Conservation (phyloP, 495 filamentous ascomycete genomes). For the Talaromyces adpressus region DNA sequence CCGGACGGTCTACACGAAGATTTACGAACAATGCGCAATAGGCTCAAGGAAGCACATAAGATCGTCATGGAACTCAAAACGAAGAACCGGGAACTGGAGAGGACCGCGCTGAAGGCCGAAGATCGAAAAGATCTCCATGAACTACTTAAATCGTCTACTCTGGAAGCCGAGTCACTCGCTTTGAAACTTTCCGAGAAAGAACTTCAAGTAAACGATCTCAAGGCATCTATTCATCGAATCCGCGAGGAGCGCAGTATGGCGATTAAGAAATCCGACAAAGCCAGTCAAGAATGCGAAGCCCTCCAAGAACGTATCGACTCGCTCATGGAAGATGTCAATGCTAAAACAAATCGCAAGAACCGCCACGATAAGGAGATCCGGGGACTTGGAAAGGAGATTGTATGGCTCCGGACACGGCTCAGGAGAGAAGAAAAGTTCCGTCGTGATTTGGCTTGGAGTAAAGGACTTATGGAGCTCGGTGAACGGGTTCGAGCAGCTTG, state of each 20-base stretch:
- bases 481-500: slow-evolving; percentile 69
- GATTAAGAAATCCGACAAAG: slow-evolving; percentile 38
- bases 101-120: slow-evolving; percentile 41
- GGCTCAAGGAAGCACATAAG: slow-evolving; percentile 56
- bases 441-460: slow-evolving; percentile 72
- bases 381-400: slow-evolving; percentile 79
- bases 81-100: slow-evolving; percentile 42
- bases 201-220: slow-evolving; percentile 47
- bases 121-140: slow-evolving; percentile 63
- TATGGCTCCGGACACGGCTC: slow-evolving; percentile 75
- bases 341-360: slow-evolving; percentile 39
- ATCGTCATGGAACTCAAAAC: slow-evolving; percentile 49
- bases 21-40: slow-evolving; percentile 52
- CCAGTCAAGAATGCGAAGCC: slow-evolving; percentile 45
- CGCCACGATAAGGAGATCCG: slow-evolving; percentile 73
- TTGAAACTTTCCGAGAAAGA: slow-evolving; percentile 50
- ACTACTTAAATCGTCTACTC: slow-evolving; percentile 56
- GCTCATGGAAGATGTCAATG: slow-evolving; percentile 37
- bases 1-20: slow-evolving; percentile 52
- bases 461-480: slow-evolving; percentile 69
- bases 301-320: slow-evolving; percentile 47
- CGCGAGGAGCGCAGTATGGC: slow-evolving; percentile 52
- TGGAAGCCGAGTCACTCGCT: slow-evolving; percentile 57
- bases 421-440: slow-evolving; percentile 75
- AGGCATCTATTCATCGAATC: slow-evolving; percentile 46